Base-by-base conservation (phyloP, 305 asterid genomes). In the Fraxinus dipetala region DNA sequence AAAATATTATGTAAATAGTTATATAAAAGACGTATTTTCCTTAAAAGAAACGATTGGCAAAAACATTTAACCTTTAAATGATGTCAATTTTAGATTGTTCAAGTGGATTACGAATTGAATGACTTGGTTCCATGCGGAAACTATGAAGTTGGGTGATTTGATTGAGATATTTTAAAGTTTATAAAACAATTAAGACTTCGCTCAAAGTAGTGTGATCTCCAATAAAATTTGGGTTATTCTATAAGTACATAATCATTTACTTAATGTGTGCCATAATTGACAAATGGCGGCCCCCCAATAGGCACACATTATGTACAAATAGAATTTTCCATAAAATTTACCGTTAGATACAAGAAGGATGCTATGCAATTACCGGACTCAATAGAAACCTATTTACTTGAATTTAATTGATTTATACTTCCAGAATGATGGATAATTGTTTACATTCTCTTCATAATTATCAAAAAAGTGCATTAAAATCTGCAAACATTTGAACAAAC, bases 401-500 rank as follows among this genome's bases (percentile, higher is more conserved):
- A 67, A 67, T 67, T 67, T 67, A 28, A 67, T 67, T 67, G 36
- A 67, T 26, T 67, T 11, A 67, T 28, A 28, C 74, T 28, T 67
- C 36, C 20, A 67, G 74, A 24, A 45, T 54, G 72, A 28, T 30
- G 40, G 84, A 84, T 83, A 86, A 80, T 75, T 84, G 85, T 82
- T 88, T 76, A 76, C 69, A 72, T 83, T 83, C 82, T 75, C 81
- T 43, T 76, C 81, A 81, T 86, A 79, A 76, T 40, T 84, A 77
- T 84, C 78, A 84, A 88, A 56, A 59, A 59, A 75, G 85, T 67
- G 83, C 51, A 83, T 28, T 28, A 85, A 80, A 79, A 80, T 40
- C 83, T 83, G 85, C 80, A 81, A 81, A 78, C 86, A 78, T 20
- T 76, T 76, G 32, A 81, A 78, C 43, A 31, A 81, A 78, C n/a